Base-by-base conservation (phyloP, 108 stramenopile genomes). In the Cyclostephanos tholiformis region DNA sequence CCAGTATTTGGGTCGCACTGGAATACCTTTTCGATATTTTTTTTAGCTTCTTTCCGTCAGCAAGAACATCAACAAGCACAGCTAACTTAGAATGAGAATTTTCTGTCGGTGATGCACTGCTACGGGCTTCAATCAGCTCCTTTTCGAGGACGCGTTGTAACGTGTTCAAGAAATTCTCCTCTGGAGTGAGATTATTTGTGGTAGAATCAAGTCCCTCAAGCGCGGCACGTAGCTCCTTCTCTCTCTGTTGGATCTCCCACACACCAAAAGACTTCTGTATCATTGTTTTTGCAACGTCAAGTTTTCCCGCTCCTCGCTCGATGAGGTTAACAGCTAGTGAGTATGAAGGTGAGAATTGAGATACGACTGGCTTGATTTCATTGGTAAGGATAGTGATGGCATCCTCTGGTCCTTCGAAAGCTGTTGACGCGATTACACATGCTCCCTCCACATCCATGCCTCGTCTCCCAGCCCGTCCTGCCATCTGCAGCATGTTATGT, bases 381-480 rank as follows among this genome's bases (percentile, higher is more conserved):
- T 83, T 79, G 16, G 84, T 88, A 17, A 96, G 76, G 56, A 96
- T 90, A 16, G 64, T 69, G 17, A 80, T 78, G 17, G 89, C 94
- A 17, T 88, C 85, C 23, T 89, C 86, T 0, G 85, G 84, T 13
- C 79, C 86, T 69, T 94, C 92, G 61, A 91, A 92, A 11, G 90
- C 83, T 35, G 90, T 92, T 5, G 91, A 85, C 4, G 91, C 80
- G 58, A 96, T 57, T 26, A 96, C 89, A 56, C 92, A 93, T 11
- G 91, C 86, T 49, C 87, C 87, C 48, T 82, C 85, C 43, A 75
- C 76, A 74, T 87, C 86, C 75, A 84, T 82, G n/a, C 91, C 95
- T 16, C 95, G 84, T 36, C 95, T 82, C 39, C 95, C 95, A 38
- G 95, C 95, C 51, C 95, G 74, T 14, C 95, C 95, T 46, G 92